Percentiles rank a stretch among this genome's conserved stretches.
Conservation (phyloP, 2,329 filamentous ascomycete genomes). For the Orbilia quercus region DNA sequence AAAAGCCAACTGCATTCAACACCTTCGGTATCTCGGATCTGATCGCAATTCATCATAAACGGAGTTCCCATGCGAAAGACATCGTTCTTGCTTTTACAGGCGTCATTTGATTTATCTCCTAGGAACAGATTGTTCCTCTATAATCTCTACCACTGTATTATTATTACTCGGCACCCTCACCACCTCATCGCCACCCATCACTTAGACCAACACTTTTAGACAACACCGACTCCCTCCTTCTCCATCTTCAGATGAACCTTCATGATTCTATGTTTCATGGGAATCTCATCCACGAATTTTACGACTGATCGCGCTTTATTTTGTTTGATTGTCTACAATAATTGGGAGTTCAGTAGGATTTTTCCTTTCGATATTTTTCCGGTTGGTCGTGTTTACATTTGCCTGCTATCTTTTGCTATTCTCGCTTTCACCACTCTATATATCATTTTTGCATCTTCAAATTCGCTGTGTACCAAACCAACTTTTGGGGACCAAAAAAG, state of each 20-base stretch:
- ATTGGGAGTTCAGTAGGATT: slow-evolving; percentile 43
- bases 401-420: no score
- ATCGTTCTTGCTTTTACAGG: slow-evolving; percentile 59
- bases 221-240: slow-evolving; percentile 9
- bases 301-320: slow-evolving; percentile 35
- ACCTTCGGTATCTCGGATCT: slow-evolving; percentile 17
- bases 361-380: slow-evolving; percentile 12
- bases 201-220: slow-evolving; percentile 33
- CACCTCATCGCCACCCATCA: neutral
- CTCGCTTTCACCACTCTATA: slow-evolving; percentile 10
- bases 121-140: slow-evolving; percentile 14
- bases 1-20: neutral
- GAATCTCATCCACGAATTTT: slow-evolving; percentile 33
- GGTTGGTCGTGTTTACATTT: neutral
- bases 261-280: slow-evolving; percentile 20
- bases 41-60: slow-evolving; percentile 44
- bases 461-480: slow-evolving; percentile 19
- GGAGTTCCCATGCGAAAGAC: slow-evolving; percentile 44
- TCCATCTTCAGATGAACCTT: slow-evolving; percentile 16
- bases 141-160: slow-evolving; percentile 23
- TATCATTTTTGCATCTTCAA: slow-evolving; percentile 17
- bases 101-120: slow-evolving; percentile 59
- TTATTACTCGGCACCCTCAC: slow-evolving; percentile 13
- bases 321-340: slow-evolving; percentile 28
- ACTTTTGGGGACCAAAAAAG: neutral